phyloP scores from a whole-genome alignment of 1,139 yeast genomes.

The Taphrina populina region DNA sequence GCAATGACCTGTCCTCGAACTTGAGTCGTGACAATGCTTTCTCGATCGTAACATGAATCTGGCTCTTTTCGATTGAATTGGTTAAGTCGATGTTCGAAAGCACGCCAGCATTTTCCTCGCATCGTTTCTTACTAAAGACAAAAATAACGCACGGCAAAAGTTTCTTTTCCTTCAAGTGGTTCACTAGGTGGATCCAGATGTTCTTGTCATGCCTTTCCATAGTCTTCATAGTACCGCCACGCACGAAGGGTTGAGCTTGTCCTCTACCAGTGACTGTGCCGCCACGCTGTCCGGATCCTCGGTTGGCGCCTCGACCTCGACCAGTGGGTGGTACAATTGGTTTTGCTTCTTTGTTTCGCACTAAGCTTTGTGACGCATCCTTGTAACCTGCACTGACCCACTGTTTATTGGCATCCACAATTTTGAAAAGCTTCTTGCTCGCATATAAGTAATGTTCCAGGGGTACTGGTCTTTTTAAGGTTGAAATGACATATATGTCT shows the following conservation, averaged over 20 bases:
- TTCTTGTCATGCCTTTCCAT: constrained; percentile 45
- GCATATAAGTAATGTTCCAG: constrained; percentile 85
- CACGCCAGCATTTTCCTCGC: constrained; percentile 88
- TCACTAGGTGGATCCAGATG: constrained; percentile 77
- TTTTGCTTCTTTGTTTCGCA: constrained; percentile 37
- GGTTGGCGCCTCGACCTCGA: constrained; percentile 42
- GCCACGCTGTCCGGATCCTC: constrained; percentile 41
- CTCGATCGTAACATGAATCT: constrained; percentile 88
- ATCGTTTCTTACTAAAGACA: constrained; percentile 87
- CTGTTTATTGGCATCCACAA: constrained; percentile 69
- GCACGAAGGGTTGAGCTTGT: constrained; percentile 38
- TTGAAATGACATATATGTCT: constrained; percentile 91
- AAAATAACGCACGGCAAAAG: constrained; percentile 87
- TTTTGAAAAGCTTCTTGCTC: constrained; percentile 62
- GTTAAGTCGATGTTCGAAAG: constrained; percentile 72
- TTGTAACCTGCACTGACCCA: constrained; percentile 58
- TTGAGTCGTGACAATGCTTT: constrained; percentile 82
- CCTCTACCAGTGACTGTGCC: constrained; percentile 46
- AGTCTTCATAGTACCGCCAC: constrained; percentile 54
- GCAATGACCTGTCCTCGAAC: constrained; percentile 87
- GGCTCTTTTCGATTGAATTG: constrained; percentile 78
- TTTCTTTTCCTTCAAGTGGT: constrained; percentile 62
- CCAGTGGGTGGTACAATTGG: constrained; percentile 42
- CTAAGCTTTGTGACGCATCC: constrained; percentile 39
- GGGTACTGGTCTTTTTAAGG: constrained; percentile 95